Percentiles rank a stretch among this genome's conserved stretches.
These are phyloP conservation scores for Trichoderma brevicompactum DNA, from an alignment of 2,329 filamentous ascomycete species.

Conservation along the genomic window DNA sequence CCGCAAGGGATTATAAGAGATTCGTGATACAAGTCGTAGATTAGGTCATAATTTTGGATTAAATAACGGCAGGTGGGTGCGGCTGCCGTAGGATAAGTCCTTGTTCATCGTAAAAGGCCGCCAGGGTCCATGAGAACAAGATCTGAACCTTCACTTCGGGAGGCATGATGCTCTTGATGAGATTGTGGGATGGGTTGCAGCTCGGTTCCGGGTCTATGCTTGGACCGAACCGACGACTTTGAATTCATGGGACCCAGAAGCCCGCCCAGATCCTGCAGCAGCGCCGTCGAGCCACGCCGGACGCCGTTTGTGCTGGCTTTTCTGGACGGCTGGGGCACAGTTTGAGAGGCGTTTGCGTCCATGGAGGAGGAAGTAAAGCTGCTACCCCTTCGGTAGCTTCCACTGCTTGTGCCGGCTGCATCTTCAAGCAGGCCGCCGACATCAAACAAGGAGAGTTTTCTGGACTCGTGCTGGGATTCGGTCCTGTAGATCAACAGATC, in stretches of 20 bases:
- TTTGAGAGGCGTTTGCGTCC: conserved; percentile 45
- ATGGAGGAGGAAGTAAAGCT: conserved; percentile 46
- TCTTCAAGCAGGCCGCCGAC: conserved; percentile 75
- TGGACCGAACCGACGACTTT: conserved; percentile 39
- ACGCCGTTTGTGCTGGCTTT: conserved; percentile 52
- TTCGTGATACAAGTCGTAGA: conserved; percentile 15
- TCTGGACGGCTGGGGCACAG: conserved; percentile 49
- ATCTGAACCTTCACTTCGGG: conserved; percentile 39
- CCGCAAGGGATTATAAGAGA: neutral
- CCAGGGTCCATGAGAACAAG: conserved; percentile 47
- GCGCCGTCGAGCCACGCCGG: conserved; percentile 58
- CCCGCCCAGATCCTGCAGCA: conserved; percentile 64
- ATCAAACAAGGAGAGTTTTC: conserved; percentile 78
- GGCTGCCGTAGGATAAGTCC: conserved; percentile 14
- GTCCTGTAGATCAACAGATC: conserved; percentile 44
- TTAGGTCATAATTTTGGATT: conserved; percentile 10
- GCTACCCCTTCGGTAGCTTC: conserved; percentile 47
- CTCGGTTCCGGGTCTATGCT: conserved; percentile 47
- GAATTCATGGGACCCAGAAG: conserved; percentile 57
- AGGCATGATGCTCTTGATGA: conserved; percentile 42
- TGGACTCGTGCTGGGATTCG: conserved; percentile 32
- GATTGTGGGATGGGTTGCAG: conserved; percentile 53
- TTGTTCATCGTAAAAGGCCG: conserved; percentile 43
- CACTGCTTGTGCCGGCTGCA: conserved; percentile 38
- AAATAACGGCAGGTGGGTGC: conserved; percentile 22